These are phyloP conservation scores for Besnoitia besnoiti DNA, from an alignment of 169 alveolate genomes.

Conservation along the genomic window DNA sequence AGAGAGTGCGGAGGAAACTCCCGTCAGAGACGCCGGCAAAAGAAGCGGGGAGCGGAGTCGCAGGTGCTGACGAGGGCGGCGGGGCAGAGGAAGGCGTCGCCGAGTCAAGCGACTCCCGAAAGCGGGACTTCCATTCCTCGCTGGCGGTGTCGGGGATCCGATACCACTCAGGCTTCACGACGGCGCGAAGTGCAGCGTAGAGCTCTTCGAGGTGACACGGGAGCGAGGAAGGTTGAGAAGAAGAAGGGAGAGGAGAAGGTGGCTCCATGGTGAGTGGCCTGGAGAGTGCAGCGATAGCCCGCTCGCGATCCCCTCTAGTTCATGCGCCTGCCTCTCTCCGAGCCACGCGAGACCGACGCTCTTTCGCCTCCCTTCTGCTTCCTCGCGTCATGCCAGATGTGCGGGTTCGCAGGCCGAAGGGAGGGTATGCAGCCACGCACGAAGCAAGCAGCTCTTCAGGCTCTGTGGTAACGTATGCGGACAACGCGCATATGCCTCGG, in stretches of 20 bases:
- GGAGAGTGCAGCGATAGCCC: not conserved
- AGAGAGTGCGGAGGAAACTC: not conserved
- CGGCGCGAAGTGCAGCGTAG: not conserved
- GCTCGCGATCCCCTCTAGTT: no score
- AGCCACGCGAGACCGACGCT: no score
- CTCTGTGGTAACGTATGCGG: no score
- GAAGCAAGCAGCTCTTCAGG: no score
- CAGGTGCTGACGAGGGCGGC: not conserved
- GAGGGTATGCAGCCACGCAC: no score
- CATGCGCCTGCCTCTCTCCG: no score
- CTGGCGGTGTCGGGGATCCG: constrained; percentile 20
- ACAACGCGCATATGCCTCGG: no score
- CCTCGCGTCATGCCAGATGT: no score
- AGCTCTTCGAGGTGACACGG: constrained; percentile 7
- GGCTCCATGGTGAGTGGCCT: not conserved
- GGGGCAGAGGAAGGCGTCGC: not conserved
- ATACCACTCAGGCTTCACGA: constrained; percentile 39
- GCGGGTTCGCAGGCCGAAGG: no score
- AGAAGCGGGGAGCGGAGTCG: not conserved
- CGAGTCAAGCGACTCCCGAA: not conserved
- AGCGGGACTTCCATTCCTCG: constrained; percentile 12
- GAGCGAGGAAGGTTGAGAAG: not conserved
- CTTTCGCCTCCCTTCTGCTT: no score
- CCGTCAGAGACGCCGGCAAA: not conserved
- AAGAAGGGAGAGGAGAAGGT: not conserved